phyloP scores from a whole-genome alignment of 2,329 filamentous ascomycete genomes.

The Xylogone sp. region DNA sequence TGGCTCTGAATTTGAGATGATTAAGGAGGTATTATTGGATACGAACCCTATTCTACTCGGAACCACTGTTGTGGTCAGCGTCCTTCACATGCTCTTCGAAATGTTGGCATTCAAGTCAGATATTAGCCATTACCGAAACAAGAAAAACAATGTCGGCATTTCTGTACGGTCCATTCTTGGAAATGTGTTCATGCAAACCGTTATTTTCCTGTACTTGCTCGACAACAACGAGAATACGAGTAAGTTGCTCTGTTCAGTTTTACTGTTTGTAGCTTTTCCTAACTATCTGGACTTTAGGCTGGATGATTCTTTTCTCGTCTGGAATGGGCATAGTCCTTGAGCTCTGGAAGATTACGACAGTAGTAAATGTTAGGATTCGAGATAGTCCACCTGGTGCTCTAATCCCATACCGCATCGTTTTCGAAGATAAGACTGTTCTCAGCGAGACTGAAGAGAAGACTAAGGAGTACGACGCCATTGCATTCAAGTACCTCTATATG shows the following conservation, averaged over 20 bases:
- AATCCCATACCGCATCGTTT: slow-evolving; percentile 75
- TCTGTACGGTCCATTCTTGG: slow-evolving; percentile 93
- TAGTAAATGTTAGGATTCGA: slow-evolving; percentile 82
- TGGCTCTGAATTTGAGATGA: slow-evolving; percentile 91
- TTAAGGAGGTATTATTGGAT: slow-evolving; percentile 93
- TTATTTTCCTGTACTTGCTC: slow-evolving; percentile 95
- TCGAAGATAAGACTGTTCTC: slow-evolving; percentile 96
- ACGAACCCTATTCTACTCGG: slow-evolving; percentile 88
- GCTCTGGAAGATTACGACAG: slow-evolving; percentile 95
- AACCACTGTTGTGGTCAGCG: slow-evolving; percentile 77
- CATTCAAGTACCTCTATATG: slow-evolving; percentile 96
- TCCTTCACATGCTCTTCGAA: slow-evolving; percentile 93
- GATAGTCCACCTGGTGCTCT: slow-evolving; percentile 62
- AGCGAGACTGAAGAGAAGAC: slow-evolving; percentile 96
- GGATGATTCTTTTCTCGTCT: slow-evolving; percentile 97
- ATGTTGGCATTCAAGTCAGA: slow-evolving; percentile 96
- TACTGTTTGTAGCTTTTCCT: not conserved
- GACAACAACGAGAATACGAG: slow-evolving; percentile 96
- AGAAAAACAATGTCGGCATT: slow-evolving; percentile 98
- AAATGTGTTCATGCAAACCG: slow-evolving; percentile 94
- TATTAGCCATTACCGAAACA: slow-evolving; percentile 97
- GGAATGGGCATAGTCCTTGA: slow-evolving; percentile 62
- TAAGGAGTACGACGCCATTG: slow-evolving; percentile 96
- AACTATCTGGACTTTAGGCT: slow-evolving; percentile 39
- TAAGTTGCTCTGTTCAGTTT: slow-evolving; percentile 2